A percentile compares a stretch with the other conserved stretches of the same genome.
Evolutionary conservation across 2,329 filamentous ascomycete genomes (phyloP).

Genomic region (Sarocladium oryzae): DNA sequence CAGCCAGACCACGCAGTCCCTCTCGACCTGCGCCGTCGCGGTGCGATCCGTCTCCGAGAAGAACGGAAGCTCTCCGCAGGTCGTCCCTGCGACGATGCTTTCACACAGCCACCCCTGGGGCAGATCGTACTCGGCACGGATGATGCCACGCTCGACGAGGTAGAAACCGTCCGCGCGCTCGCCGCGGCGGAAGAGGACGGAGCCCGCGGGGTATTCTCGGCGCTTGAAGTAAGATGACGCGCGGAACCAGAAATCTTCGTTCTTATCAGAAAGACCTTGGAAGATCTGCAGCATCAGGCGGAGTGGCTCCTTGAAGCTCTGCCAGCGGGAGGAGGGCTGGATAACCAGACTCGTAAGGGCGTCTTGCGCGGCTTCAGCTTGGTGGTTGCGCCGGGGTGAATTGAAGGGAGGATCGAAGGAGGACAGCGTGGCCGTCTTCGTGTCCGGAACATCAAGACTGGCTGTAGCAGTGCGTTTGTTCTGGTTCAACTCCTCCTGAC

Average conservation of each 20-base stretch:
- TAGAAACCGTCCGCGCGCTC: slow-evolving; percentile 80
- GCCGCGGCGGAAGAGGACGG: slow-evolving; percentile 70
- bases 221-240: slow-evolving; percentile 69
- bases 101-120: slow-evolving; percentile 87
- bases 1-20: slow-evolving; percentile 76
- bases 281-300: slow-evolving; percentile 94
- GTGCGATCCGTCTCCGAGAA: slow-evolving; percentile 87
- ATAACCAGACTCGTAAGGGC: slow-evolving; percentile 64
- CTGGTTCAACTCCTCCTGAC: slow-evolving; percentile 53
- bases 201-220: slow-evolving; percentile 60
- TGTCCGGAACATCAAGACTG: slow-evolving; percentile 41
- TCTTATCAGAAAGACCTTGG: slow-evolving; percentile 74
- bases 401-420: slow-evolving; percentile 47
- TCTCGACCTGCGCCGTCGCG: slow-evolving; percentile 77
- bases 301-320: slow-evolving; percentile 81
- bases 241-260: slow-evolving; percentile 93
- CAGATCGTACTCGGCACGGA: slow-evolving; percentile 83
- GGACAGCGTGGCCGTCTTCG: slow-evolving; percentile 20
- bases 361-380: slow-evolving; percentile 70
- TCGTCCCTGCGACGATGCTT: slow-evolving; percentile 88
- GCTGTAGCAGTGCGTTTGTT: slow-evolving; percentile 35
- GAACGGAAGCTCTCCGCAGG: slow-evolving; percentile 92
- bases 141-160: slow-evolving; percentile 79
- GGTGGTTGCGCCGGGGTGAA: slow-evolving; percentile 73
- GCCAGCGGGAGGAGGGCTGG: slow-evolving; percentile 62